Base-by-base conservation (phyloP, 2,329 filamentous ascomycete genomes). In the Claviceps spartinae region DNA sequence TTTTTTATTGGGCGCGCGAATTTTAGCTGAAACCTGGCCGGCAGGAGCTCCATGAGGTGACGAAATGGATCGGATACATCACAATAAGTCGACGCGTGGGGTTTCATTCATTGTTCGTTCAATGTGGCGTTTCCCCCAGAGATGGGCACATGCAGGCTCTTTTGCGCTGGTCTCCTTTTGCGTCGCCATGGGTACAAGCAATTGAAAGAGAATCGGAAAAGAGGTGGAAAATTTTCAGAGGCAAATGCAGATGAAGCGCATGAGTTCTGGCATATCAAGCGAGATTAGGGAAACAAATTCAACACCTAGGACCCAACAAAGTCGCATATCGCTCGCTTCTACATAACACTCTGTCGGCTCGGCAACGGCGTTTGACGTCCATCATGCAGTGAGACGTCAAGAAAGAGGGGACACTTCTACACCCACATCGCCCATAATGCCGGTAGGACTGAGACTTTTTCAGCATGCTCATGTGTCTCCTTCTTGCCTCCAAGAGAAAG, bases 381-480 rank as follows among this genome's bases (percentile, higher is more conserved):
- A 47, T 49, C 42, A 53, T 53, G 54, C 54, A 48, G 54, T 55
- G 51, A 53, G 48, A 55, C 54, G 49, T 49, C 26, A 30, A 30
- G 26, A 30, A 50, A 55, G 51, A 53, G 51, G 54, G 53, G 45
- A 51, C 36, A 52, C 44, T 50, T 30, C 16, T 46, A 46, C 38
- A 36, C 7, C 26, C 26, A 26, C 50, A 41, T 45, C 53, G n/a
- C 50, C 41, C 47, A 52, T 53, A 51, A 37, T 30, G 26, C 51
- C 48, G 48, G 51, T 55, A 55, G 54, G 54, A 51, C 54, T 55
- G 54, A 55, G 54, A 55, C 51, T 52, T 51, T 45, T 18, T 18
- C 26, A 30, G 26, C 7, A 30, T 30, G 41, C 11, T 22, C 22
- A 20, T 43, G 41, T 43, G 41, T 24, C 41, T 24, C 41, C 20